Base-by-base conservation (phyloP, 2,329 filamentous ascomycete genomes). In the Aspergillus sp. region DNA sequence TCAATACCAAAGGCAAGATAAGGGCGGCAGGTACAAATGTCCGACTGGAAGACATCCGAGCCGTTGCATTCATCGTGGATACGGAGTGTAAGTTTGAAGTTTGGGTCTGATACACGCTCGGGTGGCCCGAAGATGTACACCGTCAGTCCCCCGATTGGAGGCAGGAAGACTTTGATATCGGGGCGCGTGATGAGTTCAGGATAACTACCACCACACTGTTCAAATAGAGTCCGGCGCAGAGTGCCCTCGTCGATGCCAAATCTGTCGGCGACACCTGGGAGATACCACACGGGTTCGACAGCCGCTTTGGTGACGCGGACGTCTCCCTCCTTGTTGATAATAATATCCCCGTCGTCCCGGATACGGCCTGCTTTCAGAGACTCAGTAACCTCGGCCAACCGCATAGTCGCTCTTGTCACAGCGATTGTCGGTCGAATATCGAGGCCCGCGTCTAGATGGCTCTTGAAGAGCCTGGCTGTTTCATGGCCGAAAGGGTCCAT, bases 101-200 rank as follows among this genome's bases (percentile, higher is more conserved):
- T 90, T 46, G 91, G 88, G 70, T 98, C 90, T 6, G 91, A 90
- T 86, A 98, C 95, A 72, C 95, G 96, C 54, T 90, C 90, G 19
- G 93, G 92, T 66, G 97, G 92, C 44, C 95, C 95, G 72, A 99
- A 99, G 75, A 91, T 95, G 78, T 99, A 98, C 8, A 98, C 95
- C 0, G 95, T 98, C 65, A 98, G 79, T 9, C 93, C 95, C 57
- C 93, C 95, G 72, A 99, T 98, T 4, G 95, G 95, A 33, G 95
- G 95, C 45, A 98, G 79, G 78, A 98, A 99, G 45, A 96, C 80
- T 77, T 99, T 98, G 76, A 98, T 93, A 70, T 98, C 95, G 43
- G 87, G 87, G 56, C 95, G 86, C 15, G 95, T 99, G 72, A 99
- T 97, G 60, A 98, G 82, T 80, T 99, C 95, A 2, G 95, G 95